Base-by-base conservation (phyloP, 2,329 filamentous ascomycete species). In the Xylaria sp. region DNA sequence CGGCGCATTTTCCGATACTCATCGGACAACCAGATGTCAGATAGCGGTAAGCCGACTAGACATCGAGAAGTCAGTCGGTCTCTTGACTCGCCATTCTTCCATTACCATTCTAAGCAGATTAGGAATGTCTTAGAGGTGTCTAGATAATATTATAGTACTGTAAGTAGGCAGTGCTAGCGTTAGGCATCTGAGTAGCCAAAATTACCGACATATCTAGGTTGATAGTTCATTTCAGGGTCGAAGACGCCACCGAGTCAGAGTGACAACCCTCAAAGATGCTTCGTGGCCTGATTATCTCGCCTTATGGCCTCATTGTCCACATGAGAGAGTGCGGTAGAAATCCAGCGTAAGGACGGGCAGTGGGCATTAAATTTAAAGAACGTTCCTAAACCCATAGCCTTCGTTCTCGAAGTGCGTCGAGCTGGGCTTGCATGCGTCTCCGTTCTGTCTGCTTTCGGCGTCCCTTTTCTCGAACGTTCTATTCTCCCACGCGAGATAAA, bases 401-500 rank as follows among this genome's bases (percentile, higher is more conserved):
- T 66, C 66, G 28, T 68, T 57, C 35, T 68, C 66, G 35, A 67
- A 59, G 4, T 60, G 60, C 5, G 33, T 25, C 17, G 55, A 46
- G 14, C 25, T 15, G 11, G 21, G 21, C 51, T 70, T 62, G 43
- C 45, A 15, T 12, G 23, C n/a, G 4, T n/a, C 9, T 4, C 53
- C 57, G 2, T 46, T 35, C 25, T 31, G 49, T 40, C 59, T 51
- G 7, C 61, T 66, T 51, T 67, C 70, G 40, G 69, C 71, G 64
- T 76, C 74, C 57, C 63, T 70, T 51, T 28, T 64, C 60, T 72
- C 75, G 28, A 78, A 75, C 61, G 57, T 58, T 51, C 60, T 69
- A 59, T 79, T 79, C 71, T 75, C 73, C 69, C 66, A 66, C 3
- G 58, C 71, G 38, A 79, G 73, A 62, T 74, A 75, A 31, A 69